A percentile compares a stretch with the other conserved stretches of the same genome.
phyloP scores from a whole-genome alignment of 306 rosid species.

The Canavalia gladiata region DNA sequence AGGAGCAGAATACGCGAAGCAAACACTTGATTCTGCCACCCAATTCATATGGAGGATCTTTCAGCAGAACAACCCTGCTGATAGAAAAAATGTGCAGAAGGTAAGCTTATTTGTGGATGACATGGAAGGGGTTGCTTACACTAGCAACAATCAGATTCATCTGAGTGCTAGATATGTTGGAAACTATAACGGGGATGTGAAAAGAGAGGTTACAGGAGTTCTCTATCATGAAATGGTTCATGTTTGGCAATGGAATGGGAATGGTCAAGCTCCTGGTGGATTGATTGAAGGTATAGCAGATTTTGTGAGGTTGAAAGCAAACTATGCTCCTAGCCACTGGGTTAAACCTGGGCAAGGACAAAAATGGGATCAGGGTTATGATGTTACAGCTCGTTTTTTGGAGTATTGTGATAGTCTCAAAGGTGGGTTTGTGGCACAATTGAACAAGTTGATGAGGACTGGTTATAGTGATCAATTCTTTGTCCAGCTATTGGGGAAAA shows the following conservation, averaged over 20 bases:
- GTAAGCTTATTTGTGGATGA: constrained; percentile 49
- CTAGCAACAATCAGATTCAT: constrained; percentile 57
- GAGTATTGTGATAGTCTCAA: constrained; percentile 60
- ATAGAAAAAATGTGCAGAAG: constrained; percentile 35
- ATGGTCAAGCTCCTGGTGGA: constrained; percentile 48
- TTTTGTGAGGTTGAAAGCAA: constrained; percentile 61
- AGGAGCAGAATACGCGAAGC: neutral
- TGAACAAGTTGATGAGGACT: constrained; percentile 58
- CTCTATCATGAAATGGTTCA: constrained; percentile 62
- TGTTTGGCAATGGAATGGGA: constrained; percentile 81
- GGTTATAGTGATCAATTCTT: constrained; percentile 55
- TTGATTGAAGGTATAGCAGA: constrained; percentile 34
- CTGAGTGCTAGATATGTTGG: constrained; percentile 52
- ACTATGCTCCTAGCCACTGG: constrained; percentile 53
- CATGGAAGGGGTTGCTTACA: constrained; percentile 48
- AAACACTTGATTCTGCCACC: constrained; percentile 17
- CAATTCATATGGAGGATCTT: constrained; percentile 50
- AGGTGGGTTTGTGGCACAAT: constrained; percentile 59
- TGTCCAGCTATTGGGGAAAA: constrained; percentile 53
- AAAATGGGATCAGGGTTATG: constrained; percentile 65
- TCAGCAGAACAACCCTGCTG: constrained; percentile 31
- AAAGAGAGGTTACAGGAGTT: constrained; percentile 57
- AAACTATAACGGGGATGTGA: constrained; percentile 54
- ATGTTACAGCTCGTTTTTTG: constrained; percentile 60
- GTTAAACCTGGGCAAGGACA: constrained; percentile 49